Evolutionary conservation across 2,329 filamentous ascomycete species (phyloP).

Genomic region (Curvularia sp.): DNA sequence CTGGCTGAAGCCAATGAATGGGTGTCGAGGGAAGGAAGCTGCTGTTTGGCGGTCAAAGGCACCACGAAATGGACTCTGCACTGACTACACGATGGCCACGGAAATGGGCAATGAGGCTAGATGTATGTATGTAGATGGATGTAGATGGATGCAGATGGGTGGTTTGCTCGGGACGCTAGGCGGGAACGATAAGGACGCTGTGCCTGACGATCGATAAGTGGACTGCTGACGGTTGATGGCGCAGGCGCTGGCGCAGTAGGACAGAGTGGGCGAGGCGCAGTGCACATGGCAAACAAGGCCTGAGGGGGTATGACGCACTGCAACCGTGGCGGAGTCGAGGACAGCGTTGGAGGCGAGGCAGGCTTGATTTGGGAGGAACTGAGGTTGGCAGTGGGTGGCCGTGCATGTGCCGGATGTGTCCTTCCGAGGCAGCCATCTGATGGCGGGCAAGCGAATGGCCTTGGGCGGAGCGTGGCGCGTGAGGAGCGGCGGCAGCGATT

Average conservation of each 20-base stretch:
- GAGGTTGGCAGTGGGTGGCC: conserved; percentile 8
- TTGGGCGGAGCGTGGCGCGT: conserved; percentile 1
- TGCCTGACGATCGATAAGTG: conserved; percentile 22
- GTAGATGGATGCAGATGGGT: no score
- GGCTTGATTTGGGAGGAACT: conserved; percentile 3
- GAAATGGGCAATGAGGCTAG: not conserved
- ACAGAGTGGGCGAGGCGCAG: conserved; percentile 10
- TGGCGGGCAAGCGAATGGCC: not conserved
- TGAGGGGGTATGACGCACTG: conserved; percentile 15
- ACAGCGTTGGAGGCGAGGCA: conserved; percentile 4
- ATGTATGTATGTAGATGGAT: no score
- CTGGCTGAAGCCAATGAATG: not conserved
- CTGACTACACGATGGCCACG: not conserved
- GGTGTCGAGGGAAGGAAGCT: not conserved
- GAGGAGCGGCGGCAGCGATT: not conserved
- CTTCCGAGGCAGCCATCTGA: conserved; percentile 1
- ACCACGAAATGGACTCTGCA: not conserved
- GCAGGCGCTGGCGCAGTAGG: conserved; percentile 6
- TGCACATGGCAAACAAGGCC: conserved; percentile 22
- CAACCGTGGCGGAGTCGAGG: conserved; percentile 14
- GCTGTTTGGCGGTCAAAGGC: not conserved
- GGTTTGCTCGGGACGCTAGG: not conserved
- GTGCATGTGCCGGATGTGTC: not conserved
- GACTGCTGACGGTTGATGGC: conserved; percentile 2
- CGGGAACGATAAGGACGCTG: conserved; percentile 5